Evolutionary conservation across 75 land plant genomes (phyloP).

Genomic region (Isoetes taiwanensis): DNA sequence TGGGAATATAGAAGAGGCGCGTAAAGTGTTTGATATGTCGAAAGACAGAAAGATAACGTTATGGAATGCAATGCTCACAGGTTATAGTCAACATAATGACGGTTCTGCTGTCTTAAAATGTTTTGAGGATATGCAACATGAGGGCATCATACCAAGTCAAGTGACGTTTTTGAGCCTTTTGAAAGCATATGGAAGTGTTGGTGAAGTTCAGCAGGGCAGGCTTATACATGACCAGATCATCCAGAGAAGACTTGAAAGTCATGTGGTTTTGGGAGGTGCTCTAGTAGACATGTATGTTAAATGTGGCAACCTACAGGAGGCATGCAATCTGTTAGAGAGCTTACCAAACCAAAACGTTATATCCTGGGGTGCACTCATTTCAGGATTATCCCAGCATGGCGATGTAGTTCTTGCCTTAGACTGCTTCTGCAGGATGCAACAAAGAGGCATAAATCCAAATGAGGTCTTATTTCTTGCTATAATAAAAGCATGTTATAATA

Average conservation of each 20-base stretch:
- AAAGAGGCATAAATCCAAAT: constrained; percentile 4
- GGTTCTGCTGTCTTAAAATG: too few relatives aligned
- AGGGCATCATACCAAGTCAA: too few relatives aligned
- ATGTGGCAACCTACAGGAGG: neutral
- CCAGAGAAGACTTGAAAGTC: neutral
- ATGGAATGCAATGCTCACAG: constrained; percentile 19
- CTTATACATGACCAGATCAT: neutral
- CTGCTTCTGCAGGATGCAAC: constrained; percentile 2
- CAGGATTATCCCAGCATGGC: constrained; percentile 9
- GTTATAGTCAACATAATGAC: too few relatives aligned
- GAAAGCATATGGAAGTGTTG: too few relatives aligned
- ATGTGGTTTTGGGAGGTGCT: neutral
- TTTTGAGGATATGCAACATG: too few relatives aligned
- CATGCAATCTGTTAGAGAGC: neutral
- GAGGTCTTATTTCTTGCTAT: neutral
- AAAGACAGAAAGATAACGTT: too few relatives aligned
- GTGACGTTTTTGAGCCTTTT: too few relatives aligned
- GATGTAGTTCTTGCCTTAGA: neutral
- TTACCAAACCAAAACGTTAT: neutral
- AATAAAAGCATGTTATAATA: neutral
- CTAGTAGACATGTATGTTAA: constrained; percentile 19
- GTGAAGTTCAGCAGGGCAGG: too few relatives aligned
- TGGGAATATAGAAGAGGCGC: too few relatives aligned
- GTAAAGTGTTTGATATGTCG: too few relatives aligned
- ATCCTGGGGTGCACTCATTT: constrained; percentile 11